Evolutionary conservation across 129 eudicot genomes (phyloP), one percentile per base, ranked within the genome.

Genomic region (Arctium lappa): DNA sequence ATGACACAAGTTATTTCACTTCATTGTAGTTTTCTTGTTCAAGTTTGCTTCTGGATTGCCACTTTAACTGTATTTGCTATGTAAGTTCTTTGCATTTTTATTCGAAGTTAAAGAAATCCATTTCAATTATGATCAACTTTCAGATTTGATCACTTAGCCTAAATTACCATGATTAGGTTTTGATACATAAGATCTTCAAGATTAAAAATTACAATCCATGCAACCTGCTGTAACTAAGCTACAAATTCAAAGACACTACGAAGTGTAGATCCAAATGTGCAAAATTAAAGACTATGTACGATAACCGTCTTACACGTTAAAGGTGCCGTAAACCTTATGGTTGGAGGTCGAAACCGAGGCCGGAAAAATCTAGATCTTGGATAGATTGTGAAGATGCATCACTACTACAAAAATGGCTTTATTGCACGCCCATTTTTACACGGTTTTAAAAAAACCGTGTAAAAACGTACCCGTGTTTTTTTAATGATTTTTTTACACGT

Each of bases 261-360:
- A 27, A 76, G 34, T 83, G 31, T 29, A 76, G 77, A 83, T 83
- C 77, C 78, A 50, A 46, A 66, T 27, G 27, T 16, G 46, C 81
- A 46, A 79, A 12, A 36, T 80, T 3, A 75, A 76, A 40, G 6
- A 3, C 66, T 18, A 22, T 0, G 12, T 18, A 62, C 30, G 72
- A 12, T 16, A 37, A 69, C 16, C 16, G 12, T 73, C 94, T 86
- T 87, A 93, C 98, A 91, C 90, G 86, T 85, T 82, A 66, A 91
- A 93, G 22, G 94, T 91, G 83, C 96, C 94, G 79, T 94, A 82
- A 22, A 93, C 96, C 86, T 82, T 93, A 13, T 53, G 98, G 88
- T 86, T 93, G 96, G 83, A 93, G 93, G 86, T 93, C 98, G 78
- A 93, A 93, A 12, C 92, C 92, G 5, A 81, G 79, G 66, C 69